Percentiles rank a stretch among this genome's conserved stretches.
Evolutionary conservation across 1,284 basidiomycete species (phyloP).

Genomic region (Pseudozyma hubeiensis): DNA sequence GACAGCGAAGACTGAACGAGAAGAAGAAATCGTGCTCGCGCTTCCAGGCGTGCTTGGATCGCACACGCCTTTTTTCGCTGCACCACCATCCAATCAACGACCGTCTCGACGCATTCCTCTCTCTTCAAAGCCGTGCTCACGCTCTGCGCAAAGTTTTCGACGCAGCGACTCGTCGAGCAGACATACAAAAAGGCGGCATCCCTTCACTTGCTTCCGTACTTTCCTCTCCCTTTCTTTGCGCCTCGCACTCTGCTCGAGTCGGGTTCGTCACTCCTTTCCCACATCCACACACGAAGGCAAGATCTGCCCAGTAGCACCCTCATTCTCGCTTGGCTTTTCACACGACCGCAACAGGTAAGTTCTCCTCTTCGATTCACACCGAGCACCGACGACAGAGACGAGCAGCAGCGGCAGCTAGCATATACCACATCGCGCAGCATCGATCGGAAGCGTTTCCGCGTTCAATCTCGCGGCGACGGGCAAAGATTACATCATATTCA

Average conservation of each 20-base stretch:
- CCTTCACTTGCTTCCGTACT: background rate
- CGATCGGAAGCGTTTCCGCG: background rate
- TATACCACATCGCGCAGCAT: background rate
- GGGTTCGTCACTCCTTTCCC: conserved; percentile 17
- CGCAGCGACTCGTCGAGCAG: background rate
- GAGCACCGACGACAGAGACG: background rate
- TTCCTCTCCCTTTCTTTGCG: conserved; percentile 5
- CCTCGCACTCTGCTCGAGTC: conserved; percentile 31
- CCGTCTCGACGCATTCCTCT: background rate
- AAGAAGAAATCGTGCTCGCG: conserved; percentile 2
- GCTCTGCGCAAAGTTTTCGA: conserved; percentile 19
- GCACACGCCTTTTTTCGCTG: conserved; percentile 9
- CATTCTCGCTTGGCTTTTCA: too few species aligned
- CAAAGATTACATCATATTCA: conserved; percentile 65
- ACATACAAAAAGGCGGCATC: conserved; percentile 4
- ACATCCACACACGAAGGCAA: background rate
- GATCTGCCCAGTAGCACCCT: background rate
- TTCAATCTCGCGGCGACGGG: conserved; percentile 3
- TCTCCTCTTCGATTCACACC: background rate
- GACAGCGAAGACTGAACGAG: background rate
- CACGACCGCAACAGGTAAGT: conserved; percentile 4
- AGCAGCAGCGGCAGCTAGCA: background rate
- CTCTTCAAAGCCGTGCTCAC: background rate
- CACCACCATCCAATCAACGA: conserved; percentile 44
- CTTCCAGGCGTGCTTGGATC: conserved; percentile 14